Evolutionary conservation across 2,329 filamentous ascomycete species (phyloP), one percentile per base, ranked within the genome.

Genomic region (Apiospora rasikravindrae): DNA sequence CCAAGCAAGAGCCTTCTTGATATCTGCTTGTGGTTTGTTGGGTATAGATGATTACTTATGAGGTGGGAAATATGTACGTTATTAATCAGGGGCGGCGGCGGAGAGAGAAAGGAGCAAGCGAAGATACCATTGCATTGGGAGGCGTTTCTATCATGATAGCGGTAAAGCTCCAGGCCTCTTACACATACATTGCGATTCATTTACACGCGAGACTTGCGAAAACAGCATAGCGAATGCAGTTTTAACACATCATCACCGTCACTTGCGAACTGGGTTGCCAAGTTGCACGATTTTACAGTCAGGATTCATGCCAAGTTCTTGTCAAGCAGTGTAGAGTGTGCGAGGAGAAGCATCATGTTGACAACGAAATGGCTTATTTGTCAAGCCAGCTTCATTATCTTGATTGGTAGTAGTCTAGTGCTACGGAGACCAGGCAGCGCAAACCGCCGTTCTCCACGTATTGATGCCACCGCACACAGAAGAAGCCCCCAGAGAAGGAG

Each of bases 381-480:
- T 70, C 70, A 61, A 70, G 72, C 72, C 72, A 71, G 69, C 66
- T 73, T 73, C 72, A 73, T 73, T 73, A 71, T 73, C 72, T 73
- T 73, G 70, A 73, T 73, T 73, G 53, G 70, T 71, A 71, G 70
- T 71, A 71, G 70, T 69, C 70, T 71, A 73, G 40, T 64, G 66
- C 72, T 73, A 73, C 72, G 72, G 72, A 73, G 72, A 73, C 72
- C 72, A 73, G 72, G 72, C 70, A 68, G 61, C 8, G 53, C 22
- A 51, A 61, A 68, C 49, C 82, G 90, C 90, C 90, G 90, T 92
- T 91, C 90, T 86, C 88, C 90, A 88, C 90, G 90, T 91, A 88
- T 86, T 90, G 68, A 73, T 73, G 72, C 70, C 86, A 87, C 88
- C 88, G 89, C 86, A 88, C 85, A 79, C 68, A 69, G 49, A 67